Evolutionary conservation across 2,329 filamentous ascomycete species (phyloP).

Genomic region (Penicillium sp.): DNA sequence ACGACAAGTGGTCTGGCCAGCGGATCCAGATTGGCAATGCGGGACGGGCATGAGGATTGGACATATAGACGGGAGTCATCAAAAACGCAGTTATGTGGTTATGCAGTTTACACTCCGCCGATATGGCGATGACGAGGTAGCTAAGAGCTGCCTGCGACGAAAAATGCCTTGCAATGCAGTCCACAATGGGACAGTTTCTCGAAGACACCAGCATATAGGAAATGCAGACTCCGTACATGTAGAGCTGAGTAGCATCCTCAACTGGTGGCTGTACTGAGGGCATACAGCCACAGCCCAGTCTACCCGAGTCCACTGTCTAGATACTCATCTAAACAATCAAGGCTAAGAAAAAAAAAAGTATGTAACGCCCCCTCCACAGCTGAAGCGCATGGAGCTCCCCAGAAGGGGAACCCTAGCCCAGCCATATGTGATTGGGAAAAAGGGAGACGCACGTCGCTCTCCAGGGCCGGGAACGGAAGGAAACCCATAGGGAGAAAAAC

Average conservation of each 20-base stretch:
- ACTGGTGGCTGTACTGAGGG: too few relatives aligned
- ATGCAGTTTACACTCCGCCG: conserved; percentile 4
- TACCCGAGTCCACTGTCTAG: too few relatives aligned
- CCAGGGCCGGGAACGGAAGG: conserved; percentile 52
- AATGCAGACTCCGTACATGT: too few relatives aligned
- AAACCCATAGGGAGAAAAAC: conserved; percentile 45
- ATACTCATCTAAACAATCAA: not conserved
- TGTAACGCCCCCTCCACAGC: conserved; percentile 51
- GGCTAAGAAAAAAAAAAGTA: conserved; percentile 23
- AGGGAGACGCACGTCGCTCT: conserved; percentile 44
- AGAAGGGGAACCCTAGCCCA: conserved; percentile 42
- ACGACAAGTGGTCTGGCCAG: conserved; percentile 70
- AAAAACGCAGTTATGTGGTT: not conserved
- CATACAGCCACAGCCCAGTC: not conserved
- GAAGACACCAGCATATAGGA: too few relatives aligned
- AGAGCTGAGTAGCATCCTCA: not conserved
- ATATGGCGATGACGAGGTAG: conserved; percentile 11
- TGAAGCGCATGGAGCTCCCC: conserved; percentile 43
- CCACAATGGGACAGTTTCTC: too few relatives aligned
- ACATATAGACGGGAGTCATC: too few relatives aligned
- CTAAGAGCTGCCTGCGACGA: not conserved
- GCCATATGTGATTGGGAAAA: conserved; percentile 48
- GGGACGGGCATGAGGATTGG: conserved; percentile 51
- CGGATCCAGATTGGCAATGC: conserved; percentile 88
- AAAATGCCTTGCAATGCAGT: not conserved